Evolutionary conservation across 768 basidiomycete species (phyloP), one percentile per base, ranked within the genome.

Genomic region (Guyanaporus albipodus): DNA sequence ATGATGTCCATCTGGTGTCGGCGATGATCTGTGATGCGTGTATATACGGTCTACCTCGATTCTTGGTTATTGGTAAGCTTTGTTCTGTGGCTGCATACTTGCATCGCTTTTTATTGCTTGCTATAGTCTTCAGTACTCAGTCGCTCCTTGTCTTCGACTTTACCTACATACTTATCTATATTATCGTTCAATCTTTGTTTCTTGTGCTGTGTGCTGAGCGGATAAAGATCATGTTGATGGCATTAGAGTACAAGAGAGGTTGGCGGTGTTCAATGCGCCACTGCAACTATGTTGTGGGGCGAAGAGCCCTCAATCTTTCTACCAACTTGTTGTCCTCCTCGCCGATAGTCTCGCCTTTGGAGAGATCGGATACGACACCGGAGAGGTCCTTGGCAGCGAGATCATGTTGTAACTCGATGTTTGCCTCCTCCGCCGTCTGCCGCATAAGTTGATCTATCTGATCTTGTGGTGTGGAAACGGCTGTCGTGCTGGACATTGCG

Each of bases 361-460:
- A 52, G 3, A 85, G 61, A 47, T 84, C 82, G 0, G 85, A 73
- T 9, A 91, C 78, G 35, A 73, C 67, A 21, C 64, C 62, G 9
- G 73, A 68, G 27, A 82, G 63, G 57, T 83, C 78, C 57, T 80
- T 82, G 38, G 77, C 68, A 17, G 85, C 80, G 24, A 98, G 75
- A 60, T 93, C 92, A 44, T 98, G 96, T 64, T 92, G 85, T 21
- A 96, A 70, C 65, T 99, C 92, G 49, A 99, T 87, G 54, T 97
- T 87, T 19, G 92, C 92, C 67, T 99, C 95, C 63, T 98, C 96
- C 4, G 96, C 96, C 18, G 91, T 93, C 69, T 94, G 91, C 46
- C 85, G 81, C 75, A 99, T 76, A 19, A 98, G 81, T 23, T 76
- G 70, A 63, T 99, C 96, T 62, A 99, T 87, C 66, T 99, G 94